Conservation (phyloP, 2,329 filamentous ascomycete species). For the Chrysoporthe cubensis region DNA sequence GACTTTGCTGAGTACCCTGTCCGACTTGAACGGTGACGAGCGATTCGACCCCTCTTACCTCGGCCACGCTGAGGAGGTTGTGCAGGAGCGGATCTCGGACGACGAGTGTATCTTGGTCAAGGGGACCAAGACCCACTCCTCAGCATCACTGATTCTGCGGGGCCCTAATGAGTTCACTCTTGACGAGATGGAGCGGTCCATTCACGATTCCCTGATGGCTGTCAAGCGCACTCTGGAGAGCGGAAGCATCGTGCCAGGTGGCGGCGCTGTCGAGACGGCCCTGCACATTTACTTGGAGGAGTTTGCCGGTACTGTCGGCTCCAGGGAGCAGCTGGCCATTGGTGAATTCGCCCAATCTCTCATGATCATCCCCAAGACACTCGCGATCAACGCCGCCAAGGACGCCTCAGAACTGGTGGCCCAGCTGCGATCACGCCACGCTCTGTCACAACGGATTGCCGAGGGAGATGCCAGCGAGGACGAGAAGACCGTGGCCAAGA, state of each 20-base stretch:
- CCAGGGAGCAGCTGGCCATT: slow-evolving; percentile 95
- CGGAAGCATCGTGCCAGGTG: slow-evolving; percentile 93
- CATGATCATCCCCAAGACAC: slow-evolving; percentile 91
- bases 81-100: slow-evolving; percentile 98
- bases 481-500: slow-evolving; percentile 86
- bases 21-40: slow-evolving; percentile 96
- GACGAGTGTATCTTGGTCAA: slow-evolving; percentile 98
- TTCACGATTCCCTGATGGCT: slow-evolving; percentile 94
- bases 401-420: slow-evolving; percentile 94
- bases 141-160: slow-evolving; percentile 93
- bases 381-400: slow-evolving; percentile 96
- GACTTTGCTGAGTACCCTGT: slow-evolving; percentile 88
- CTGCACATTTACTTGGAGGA: slow-evolving; percentile 99
- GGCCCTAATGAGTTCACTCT: slow-evolving; percentile 95
- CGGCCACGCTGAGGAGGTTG: slow-evolving; percentile 90
- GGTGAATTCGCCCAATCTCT: slow-evolving; percentile 96
- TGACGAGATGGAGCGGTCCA: slow-evolving; percentile 98
- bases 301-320: slow-evolving; percentile 95
- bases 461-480: slow-evolving; percentile 84
- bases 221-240: slow-evolving; percentile 97
- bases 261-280: slow-evolving; percentile 96
- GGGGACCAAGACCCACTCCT: slow-evolving; percentile 92
- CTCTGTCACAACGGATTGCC: slow-evolving; percentile 87
- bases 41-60: slow-evolving; percentile 90
- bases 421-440: slow-evolving; percentile 91